A percentile compares a stretch with the other conserved stretches of the same genome.
phyloP scores from a whole-genome alignment of 495 filamentous ascomycete genomes.

The Bacidia gigantensis region DNA sequence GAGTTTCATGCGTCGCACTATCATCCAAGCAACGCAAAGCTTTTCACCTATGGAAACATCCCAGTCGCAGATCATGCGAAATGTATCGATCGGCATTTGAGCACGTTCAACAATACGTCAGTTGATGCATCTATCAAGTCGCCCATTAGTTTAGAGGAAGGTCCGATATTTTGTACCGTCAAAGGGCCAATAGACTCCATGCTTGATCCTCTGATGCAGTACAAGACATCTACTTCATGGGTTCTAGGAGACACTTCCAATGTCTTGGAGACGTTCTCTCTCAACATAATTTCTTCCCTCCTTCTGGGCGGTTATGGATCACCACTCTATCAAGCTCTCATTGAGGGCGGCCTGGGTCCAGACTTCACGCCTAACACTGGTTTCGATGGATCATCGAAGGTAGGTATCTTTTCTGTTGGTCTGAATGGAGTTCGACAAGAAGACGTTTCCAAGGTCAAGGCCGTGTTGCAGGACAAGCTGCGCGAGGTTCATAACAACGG shows the following conservation, averaged over 20 bases:
- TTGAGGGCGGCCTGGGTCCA: slow-evolving; percentile 80
- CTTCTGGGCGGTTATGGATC: slow-evolving; percentile 90
- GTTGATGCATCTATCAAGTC: slow-evolving; percentile 58
- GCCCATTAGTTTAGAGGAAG: slow-evolving; percentile 57
- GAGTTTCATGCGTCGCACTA: slow-evolving; percentile 84
- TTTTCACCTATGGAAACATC: slow-evolving; percentile 93
- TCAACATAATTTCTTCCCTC: slow-evolving; percentile 65
- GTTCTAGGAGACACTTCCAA: slow-evolving; percentile 69
- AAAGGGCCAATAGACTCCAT: slow-evolving; percentile 81
- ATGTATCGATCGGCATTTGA: slow-evolving; percentile 59
- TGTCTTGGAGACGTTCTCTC: slow-evolving; percentile 71
- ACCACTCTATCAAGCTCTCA: slow-evolving; percentile 77
- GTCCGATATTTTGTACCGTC: slow-evolving; percentile 53
- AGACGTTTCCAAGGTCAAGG: slow-evolving; percentile 63
- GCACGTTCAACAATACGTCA: slow-evolving; percentile 51
- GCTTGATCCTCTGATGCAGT: slow-evolving; percentile 69
- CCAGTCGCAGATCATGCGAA: slow-evolving; percentile 63
- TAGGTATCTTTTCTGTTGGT: slow-evolving; percentile 77
- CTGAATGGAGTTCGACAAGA: slow-evolving; percentile 71
- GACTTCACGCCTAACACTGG: slow-evolving; percentile 93
- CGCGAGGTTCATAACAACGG: slow-evolving; percentile 51
- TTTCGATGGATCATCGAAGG: slow-evolving; percentile 62
- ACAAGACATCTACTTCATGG: slow-evolving; percentile 90
- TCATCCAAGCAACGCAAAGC: slow-evolving; percentile 89
- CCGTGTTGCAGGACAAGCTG: slow-evolving; percentile 54